Conservation (phyloP, 1,284 basidiomycete species). For the Microbotryum saponariae region DNA sequence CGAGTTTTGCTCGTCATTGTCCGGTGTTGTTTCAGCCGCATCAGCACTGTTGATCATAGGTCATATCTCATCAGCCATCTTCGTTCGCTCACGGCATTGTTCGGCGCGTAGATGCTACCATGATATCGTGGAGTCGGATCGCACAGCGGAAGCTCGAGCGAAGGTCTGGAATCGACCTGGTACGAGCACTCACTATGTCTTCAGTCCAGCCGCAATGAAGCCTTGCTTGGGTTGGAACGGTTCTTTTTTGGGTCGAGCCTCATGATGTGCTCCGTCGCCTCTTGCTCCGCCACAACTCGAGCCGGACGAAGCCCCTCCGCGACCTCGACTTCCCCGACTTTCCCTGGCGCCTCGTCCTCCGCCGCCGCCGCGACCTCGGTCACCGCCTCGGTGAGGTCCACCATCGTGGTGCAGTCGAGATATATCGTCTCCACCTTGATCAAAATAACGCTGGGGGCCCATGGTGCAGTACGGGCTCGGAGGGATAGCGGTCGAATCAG, state of each 20-base stretch:
- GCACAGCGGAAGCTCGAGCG: not conserved
- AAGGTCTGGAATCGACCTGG: not conserved
- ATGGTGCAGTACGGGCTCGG: no score
- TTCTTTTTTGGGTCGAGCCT: constrained; percentile 24
- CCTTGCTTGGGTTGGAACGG: constrained; percentile 30
- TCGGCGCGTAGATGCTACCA: not conserved
- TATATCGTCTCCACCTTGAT: no score
- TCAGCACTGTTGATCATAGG: constrained; percentile 18
- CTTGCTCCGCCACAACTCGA: constrained; percentile 1
- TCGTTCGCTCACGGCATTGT: no score
- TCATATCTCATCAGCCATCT: not conserved
- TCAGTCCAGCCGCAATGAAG: constrained; percentile 29
- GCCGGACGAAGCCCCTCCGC: not conserved
- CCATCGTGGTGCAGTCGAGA: not conserved
- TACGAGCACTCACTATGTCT: constrained; percentile 22
- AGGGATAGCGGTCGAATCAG: no score
- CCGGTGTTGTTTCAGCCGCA: constrained; percentile 12
- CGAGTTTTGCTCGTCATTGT: not conserved
- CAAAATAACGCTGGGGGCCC: no score
- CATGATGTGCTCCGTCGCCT: constrained; percentile 1
- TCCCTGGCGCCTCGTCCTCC: constrained; percentile 5
- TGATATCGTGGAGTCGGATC: not conserved
- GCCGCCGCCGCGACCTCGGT: constrained; percentile 2
- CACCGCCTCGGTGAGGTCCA: not conserved
- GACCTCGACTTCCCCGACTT: constrained; percentile 1